Percentiles rank a stretch among this genome's conserved stretches.
Conservation (phyloP, 495 filamentous ascomycete genomes). For the Opeltia flavorubescens region DNA sequence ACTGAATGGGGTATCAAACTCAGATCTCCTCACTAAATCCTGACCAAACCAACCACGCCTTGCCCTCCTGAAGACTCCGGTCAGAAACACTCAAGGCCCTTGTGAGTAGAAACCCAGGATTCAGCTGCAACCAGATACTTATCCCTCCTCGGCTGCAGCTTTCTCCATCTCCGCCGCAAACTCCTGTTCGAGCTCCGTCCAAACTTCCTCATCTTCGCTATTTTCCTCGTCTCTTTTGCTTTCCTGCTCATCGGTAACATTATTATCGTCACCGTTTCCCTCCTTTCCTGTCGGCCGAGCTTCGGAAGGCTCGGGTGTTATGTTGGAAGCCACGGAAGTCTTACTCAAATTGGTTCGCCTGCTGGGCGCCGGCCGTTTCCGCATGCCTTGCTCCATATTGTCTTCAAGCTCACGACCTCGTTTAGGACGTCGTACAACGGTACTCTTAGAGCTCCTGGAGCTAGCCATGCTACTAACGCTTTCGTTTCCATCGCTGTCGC, state of each 20-base stretch:
- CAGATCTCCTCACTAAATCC: background rate
- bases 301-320: constrained; percentile 28
- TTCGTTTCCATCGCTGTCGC: constrained; percentile 36
- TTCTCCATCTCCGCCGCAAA: constrained; percentile 15
- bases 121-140: background rate
- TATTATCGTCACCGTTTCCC: constrained; percentile 13
- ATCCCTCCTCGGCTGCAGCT: constrained; percentile 10
- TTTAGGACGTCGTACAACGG: constrained; percentile 21
- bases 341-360: constrained; percentile 18
- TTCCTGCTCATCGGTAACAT: constrained; percentile 13
- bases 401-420: constrained; percentile 20
- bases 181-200: constrained; percentile 11
- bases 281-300: constrained; percentile 21
- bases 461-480: constrained; percentile 20
- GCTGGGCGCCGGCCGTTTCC: constrained; percentile 23
- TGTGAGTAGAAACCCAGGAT: too few species aligned
- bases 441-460: constrained; percentile 1
- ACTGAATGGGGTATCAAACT: background rate
- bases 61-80: background rate
- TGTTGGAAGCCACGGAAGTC: constrained; percentile 30
- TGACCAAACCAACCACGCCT: background rate
- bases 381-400: constrained; percentile 6
- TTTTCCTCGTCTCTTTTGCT: constrained; percentile 15
- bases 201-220: constrained; percentile 12
- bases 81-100: background rate